Conservation (phyloP, 441 rosid genomes). For the Sinapis alba region DNA sequence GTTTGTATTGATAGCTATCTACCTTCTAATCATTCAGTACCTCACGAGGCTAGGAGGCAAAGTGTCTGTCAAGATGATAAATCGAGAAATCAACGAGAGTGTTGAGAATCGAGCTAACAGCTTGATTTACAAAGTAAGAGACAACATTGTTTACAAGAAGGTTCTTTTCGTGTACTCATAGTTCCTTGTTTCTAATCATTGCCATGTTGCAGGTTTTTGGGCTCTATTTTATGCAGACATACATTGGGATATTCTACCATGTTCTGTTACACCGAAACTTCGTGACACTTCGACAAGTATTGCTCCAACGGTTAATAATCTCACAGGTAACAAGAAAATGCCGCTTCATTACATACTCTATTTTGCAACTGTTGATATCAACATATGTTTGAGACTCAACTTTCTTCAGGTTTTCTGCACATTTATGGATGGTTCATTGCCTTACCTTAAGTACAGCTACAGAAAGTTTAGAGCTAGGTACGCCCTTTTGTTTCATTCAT, state of each 20-base stretch:
- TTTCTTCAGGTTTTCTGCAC: constrained; percentile 74
- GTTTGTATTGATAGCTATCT: constrained; percentile 74
- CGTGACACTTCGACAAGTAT: constrained; percentile 77
- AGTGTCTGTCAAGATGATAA: constrained; percentile 77
- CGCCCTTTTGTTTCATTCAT: constrained; percentile 10
- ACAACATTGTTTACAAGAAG: constrained; percentile 8
- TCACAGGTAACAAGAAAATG: constrained; percentile 54
- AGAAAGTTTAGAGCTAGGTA: constrained; percentile 80
- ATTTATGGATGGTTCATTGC: constrained; percentile 74
- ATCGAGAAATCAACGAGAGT: constrained; percentile 71
- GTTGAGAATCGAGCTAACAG: constrained; percentile 80
- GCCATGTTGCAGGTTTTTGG: constrained; percentile 80
- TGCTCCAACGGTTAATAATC: constrained; percentile 82
- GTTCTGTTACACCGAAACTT: constrained; percentile 86
- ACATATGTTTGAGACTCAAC: constrained; percentile 21
- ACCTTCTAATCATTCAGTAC: constrained; percentile 82
- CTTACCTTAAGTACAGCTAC: constrained; percentile 83
- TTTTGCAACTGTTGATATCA: not conserved
- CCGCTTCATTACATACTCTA: not conserved
- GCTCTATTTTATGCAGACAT: constrained; percentile 94
- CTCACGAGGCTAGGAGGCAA: constrained; percentile 80
- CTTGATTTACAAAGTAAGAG: constrained; percentile 83
- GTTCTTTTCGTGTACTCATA: not conserved
- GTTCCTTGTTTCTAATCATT: constrained; percentile 2
- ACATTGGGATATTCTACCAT: constrained; percentile 93